These are phyloP conservation scores for Lunularia cruciata DNA, from an alignment of 225 moss, liverwort and hornwort genomes.

Conservation along the genomic window DNA sequence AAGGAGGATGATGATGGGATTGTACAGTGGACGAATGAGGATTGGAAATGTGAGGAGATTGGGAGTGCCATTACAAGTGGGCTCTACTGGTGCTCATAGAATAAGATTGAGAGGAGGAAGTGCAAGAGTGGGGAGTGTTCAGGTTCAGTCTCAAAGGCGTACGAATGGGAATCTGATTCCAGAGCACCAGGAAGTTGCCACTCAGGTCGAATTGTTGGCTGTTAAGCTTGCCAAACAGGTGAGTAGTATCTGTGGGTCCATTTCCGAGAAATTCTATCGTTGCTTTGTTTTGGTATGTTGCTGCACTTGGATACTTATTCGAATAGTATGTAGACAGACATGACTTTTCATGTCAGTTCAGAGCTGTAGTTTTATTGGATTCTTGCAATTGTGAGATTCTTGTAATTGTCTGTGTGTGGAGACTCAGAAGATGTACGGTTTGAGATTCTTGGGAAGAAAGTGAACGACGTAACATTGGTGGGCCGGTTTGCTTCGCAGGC, in stretches of 20 bases:
- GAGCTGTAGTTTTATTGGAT: too few species aligned
- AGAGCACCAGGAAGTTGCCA: conserved; percentile 13
- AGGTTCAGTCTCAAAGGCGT: not conserved
- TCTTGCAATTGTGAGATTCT: too few species aligned
- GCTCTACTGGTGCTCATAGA: not conserved
- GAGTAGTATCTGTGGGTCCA: not conserved
- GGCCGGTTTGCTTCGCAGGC: conserved; percentile 1
- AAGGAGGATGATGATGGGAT: not conserved
- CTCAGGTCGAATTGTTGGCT: conserved; percentile 9
- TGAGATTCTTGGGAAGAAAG: not conserved
- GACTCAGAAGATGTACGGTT: too few species aligned
- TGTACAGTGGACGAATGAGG: conserved; percentile 4
- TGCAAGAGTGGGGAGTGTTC: too few species aligned
- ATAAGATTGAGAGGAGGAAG: not conserved
- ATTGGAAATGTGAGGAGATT: not conserved
- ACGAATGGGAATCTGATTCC: not conserved
- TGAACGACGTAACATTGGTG: too few species aligned
- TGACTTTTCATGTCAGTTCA: not conserved
- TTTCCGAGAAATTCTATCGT: not conserved
- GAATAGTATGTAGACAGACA: not conserved
- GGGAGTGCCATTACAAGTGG: not conserved
- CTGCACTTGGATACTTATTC: not conserved
- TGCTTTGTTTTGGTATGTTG: not conserved
- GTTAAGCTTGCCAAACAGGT: conserved; percentile 21
- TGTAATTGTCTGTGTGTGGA: too few species aligned